Evolutionary conservation across 306 rosid genomes (phyloP), one percentile per base, ranked within the genome.

Genomic region (Acacia crassicarpa): DNA sequence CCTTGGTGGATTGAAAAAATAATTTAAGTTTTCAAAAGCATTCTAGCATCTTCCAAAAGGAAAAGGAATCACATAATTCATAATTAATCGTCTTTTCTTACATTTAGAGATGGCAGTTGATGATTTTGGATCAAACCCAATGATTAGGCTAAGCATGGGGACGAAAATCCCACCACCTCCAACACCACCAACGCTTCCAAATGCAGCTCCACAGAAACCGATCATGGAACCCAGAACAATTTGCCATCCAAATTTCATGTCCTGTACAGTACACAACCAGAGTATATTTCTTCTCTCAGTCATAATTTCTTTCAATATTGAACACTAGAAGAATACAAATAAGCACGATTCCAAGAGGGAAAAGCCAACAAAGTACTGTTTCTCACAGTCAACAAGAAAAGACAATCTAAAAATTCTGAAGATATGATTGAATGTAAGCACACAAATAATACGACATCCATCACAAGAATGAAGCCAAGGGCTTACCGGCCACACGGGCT

Each of bases 151-250:
- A 63, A 93, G 97, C 99, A 96, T 96, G 13, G 99, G 99, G 73
- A 96, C 99, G 25, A 92, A 96, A 78, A 96, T 93, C 69, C 99
- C 99, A 38, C 99, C 99, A 2, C 99, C 99, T 65, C 99, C 99
- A 40, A 95, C 96, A 20, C 99, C 99, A 16, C 99, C 99, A 1
- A 96, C 97, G 76, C 99, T 96, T 76, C 99, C 98, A 77, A 92
- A 96, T 4, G 99, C 94, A 0, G 94, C 99, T 62, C 99, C 99
- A 74, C 88, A 88, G 74, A 96, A 96, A 43, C 98, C 99, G 78
- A 96, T 49, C 22, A 92, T 15, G 15, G 80, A 75, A 11, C 98
- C 98, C 72, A 90, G 67, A 11, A 96, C 79, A 67, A 90, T 89
- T 90, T 82, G 70, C 99, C 98, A 96, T 59, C 97, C 98, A 72